Evolutionary conservation across 495 filamentous ascomycete species (phyloP), one percentile per base, ranked within the genome.

Genomic region (Podospora sp.): DNA sequence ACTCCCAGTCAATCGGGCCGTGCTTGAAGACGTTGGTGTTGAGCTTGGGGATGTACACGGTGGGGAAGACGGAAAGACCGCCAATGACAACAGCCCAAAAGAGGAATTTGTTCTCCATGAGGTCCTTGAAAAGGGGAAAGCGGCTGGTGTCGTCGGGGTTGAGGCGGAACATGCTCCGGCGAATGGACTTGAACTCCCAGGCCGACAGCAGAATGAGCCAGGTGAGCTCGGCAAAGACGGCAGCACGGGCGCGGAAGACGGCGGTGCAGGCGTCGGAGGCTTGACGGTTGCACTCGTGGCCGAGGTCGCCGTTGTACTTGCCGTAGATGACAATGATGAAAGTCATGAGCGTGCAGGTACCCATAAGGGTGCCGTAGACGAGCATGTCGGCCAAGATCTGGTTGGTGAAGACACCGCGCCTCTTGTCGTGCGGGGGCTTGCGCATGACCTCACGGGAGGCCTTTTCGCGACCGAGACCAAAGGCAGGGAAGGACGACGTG

Each of bases 11-110:
- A 58, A 93, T 92, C 22, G 81, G 79, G n/a, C 78, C 82, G 73
- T 93, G 91, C 76, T 91, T 92, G 83, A 93, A 93, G 2, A 93
- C 89, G 9, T 81, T 73, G 1, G 73, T 80, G 75, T 92, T 92
- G 26, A 93, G 76, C 18, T 81, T 83, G 0, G 91, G 91, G 35
- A 93, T 89, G 71, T 93, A 92, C 0, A 93, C 85, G 5, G 88
- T 85, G 0, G 90, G 89, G 70, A 92, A 92, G 5, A 91, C 86
- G 68, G 85, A 84, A 21, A 91, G 49, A 52, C 86, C 87, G 8
- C 89, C 91, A 26, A 89, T 80, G 40, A 89, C 77, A 21, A 93
- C 87, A 46, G 89, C 83, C 84, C 83, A 92, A 81, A 93, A 92
- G 25, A 93, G 80, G 73, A 93, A 92, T 26, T 81, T 81, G 78